Evolutionary conservation across 805 yeast species (phyloP).

Genomic region (Ogataea nakhonphanomensis): DNA sequence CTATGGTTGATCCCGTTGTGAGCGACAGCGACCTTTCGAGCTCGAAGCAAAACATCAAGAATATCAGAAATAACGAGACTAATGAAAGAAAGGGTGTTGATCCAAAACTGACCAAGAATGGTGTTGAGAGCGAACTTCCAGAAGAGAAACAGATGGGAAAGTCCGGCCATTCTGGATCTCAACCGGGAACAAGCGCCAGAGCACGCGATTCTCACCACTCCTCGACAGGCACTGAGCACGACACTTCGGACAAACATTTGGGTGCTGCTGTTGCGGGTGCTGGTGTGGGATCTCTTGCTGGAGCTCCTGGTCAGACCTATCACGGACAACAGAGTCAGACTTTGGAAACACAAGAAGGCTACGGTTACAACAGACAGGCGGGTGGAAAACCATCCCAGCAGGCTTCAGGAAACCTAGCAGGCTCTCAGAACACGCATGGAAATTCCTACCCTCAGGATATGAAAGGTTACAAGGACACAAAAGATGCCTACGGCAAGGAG

Average conservation of each 20-base stretch:
- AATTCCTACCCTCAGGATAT: too few relatives aligned
- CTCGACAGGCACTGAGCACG: too few relatives aligned
- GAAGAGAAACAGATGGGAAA: too few relatives aligned
- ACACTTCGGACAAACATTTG: background rate
- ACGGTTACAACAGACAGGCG: background rate
- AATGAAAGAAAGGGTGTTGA: background rate
- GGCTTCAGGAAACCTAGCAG: too few relatives aligned
- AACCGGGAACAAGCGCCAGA: background rate
- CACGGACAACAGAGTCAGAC: background rate
- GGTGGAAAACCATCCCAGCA: background rate
- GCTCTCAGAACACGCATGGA: too few relatives aligned
- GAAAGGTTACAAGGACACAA: too few relatives aligned
- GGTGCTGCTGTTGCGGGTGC: conserved; percentile 3
- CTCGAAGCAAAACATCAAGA: conserved; percentile 4
- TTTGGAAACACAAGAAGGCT: conserved; percentile 3
- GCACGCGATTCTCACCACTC: background rate
- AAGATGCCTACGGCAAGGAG: background rate
- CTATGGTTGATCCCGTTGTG: conserved; percentile 30
- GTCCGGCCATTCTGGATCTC: background rate
- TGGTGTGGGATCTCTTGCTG: background rate
- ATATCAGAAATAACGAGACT: background rate
- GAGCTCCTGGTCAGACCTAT: conserved; percentile 3
- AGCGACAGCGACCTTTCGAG: conserved; percentile 16
- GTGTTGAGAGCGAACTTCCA: too few relatives aligned
- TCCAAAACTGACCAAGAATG: background rate